A percentile compares a stretch with the other conserved stretches of the same genome.
phyloP scores from a whole-genome alignment of 495 filamentous ascomycete species.

The Ramalina intermedia region DNA sequence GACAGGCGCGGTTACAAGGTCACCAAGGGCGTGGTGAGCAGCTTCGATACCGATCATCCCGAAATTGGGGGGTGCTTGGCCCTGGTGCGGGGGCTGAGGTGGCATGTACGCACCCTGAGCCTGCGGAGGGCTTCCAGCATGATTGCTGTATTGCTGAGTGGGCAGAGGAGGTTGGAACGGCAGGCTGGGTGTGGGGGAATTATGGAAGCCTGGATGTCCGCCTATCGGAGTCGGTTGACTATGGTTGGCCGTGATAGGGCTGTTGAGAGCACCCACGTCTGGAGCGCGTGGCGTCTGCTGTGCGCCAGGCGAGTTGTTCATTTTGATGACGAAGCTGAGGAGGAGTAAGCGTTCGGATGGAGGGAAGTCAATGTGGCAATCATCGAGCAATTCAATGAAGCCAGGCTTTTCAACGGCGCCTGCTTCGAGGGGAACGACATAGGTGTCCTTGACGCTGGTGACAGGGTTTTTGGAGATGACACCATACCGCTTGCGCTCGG shows the following conservation, averaged over 20 bases:
- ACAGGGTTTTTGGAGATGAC: slow-evolving; percentile 58
- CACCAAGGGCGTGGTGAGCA: slow-evolving; percentile 44
- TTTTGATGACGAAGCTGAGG: slow-evolving; percentile 59
- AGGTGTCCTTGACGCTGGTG: slow-evolving; percentile 59
- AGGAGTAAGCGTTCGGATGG: slow-evolving; percentile 58
- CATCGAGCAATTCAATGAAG: slow-evolving; percentile 63
- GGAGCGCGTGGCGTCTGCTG: slow-evolving; percentile 30
- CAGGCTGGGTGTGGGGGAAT: slow-evolving; percentile 3
- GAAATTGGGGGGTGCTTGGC: slow-evolving; percentile 18
- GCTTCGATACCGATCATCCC: slow-evolving; percentile 29
- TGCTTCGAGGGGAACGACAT: slow-evolving; percentile 58
- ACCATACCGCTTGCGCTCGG: slow-evolving; percentile 60
- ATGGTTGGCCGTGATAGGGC: slow-evolving; percentile 35
- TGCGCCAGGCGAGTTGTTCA: slow-evolving; percentile 32
- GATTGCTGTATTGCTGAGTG: background rate
- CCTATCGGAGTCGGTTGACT: slow-evolving; percentile 14
- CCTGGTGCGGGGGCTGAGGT: slow-evolving; percentile 18
- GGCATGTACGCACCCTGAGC: slow-evolving; percentile 10
- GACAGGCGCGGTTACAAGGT: slow-evolving; percentile 43
- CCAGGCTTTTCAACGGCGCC: slow-evolving; percentile 45
- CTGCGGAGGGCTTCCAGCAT: slow-evolving; percentile 9
- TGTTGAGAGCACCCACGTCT: slow-evolving; percentile 23
- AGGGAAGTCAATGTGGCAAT: slow-evolving; percentile 52
- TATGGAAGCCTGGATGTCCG: slow-evolving; percentile 8
- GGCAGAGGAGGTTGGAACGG: slow-evolving; percentile 5